Conservation (phyloP, 768 basidiomycete species). For the Pisolithus albus region DNA sequence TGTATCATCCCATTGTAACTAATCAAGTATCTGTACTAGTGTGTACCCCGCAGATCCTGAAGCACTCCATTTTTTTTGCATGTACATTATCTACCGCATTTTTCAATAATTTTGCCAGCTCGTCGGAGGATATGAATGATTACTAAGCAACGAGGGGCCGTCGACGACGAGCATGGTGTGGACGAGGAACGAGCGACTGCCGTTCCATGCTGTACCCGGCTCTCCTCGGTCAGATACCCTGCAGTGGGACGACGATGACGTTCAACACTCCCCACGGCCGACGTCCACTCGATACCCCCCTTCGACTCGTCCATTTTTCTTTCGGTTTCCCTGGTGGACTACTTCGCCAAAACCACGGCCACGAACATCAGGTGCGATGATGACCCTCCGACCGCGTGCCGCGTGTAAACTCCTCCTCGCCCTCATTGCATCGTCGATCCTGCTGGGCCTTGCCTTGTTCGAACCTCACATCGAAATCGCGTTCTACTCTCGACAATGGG, state of each 20-base stretch:
- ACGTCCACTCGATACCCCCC: constrained; percentile 9
- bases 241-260: not conserved
- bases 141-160: not conserved
- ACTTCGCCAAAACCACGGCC: constrained; percentile 22
- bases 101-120: not conserved
- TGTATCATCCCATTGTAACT: not conserved
- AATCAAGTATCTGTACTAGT: not conserved
- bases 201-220: constrained; percentile 39
- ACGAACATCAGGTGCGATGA: constrained; percentile 12
- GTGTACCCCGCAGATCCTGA: not conserved
- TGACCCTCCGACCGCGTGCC: constrained; percentile 25
- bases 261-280: constrained; percentile 21
- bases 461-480: constrained; percentile 84
- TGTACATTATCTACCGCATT: not conserved
- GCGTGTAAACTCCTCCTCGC: constrained; percentile 43
- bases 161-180: constrained; percentile 27
- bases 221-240: constrained; percentile 13
- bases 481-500: constrained; percentile 73
- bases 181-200: constrained; percentile 42
- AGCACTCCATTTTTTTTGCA: not conserved
- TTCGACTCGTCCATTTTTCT: not conserved
- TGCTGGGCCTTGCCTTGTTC: constrained; percentile 52
- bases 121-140: not conserved
- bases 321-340: too few species aligned
- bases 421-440: constrained; percentile 29